phyloP scores from a whole-genome alignment of 139 green algal genomes.

The Eudorina sp. region DNA sequence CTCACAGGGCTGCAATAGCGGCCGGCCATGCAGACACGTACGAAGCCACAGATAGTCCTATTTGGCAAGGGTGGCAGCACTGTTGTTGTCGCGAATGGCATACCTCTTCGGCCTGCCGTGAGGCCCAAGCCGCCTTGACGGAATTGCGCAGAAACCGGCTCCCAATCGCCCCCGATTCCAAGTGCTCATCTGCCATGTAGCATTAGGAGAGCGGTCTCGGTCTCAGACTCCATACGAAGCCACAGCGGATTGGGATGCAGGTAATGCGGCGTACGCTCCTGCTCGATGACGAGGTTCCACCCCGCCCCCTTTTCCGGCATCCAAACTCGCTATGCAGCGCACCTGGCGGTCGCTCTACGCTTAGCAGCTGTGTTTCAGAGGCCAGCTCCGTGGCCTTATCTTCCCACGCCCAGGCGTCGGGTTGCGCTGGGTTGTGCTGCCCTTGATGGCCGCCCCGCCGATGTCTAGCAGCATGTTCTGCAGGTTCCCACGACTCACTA shows the following conservation, averaged over 20 bases:
- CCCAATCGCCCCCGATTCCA: neutral
- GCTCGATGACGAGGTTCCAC: no score
- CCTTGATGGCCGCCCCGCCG: neutral
- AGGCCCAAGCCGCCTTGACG: neutral
- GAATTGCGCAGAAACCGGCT: conserved; percentile 26
- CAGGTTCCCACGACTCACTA: neutral
- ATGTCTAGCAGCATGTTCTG: neutral
- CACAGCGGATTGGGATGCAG: no score
- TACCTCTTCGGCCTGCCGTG: conserved; percentile 37
- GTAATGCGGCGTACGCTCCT: no score
- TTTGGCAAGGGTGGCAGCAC: no score
- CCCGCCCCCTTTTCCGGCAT: no score
- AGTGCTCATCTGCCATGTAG: neutral
- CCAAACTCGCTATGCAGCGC: no score
- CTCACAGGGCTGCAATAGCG: no score
- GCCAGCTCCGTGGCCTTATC: neutral
- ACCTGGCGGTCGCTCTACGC: neutral
- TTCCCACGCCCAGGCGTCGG: neutral
- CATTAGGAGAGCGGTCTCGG: no score
- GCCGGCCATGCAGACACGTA: no score
- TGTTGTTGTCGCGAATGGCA: no score
- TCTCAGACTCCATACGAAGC: no score
- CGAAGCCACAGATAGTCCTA: no score
- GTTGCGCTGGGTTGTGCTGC: neutral
- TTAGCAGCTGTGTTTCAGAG: neutral